Conservation (phyloP, 495 filamentous ascomycete genomes). For the Haplographium delicatum region DNA sequence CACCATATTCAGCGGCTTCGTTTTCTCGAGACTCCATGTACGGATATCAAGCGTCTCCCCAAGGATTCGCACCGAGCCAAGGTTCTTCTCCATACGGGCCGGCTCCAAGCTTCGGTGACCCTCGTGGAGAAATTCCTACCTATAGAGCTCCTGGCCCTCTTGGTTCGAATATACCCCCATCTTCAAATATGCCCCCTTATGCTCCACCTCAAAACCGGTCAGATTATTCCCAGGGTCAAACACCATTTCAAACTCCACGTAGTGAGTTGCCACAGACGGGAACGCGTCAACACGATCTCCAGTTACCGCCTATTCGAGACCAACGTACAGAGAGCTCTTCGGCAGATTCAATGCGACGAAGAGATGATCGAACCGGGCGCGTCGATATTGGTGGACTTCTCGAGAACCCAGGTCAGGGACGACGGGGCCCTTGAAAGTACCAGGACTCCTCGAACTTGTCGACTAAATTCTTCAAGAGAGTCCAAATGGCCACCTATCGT, state of each 20-base stretch:
- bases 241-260: slow-evolving; percentile 40
- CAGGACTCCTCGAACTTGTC: no score
- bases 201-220: slow-evolving; percentile 14
- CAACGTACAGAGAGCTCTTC: slow-evolving; percentile 33
- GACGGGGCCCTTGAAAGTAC: background rate
- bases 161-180: slow-evolving; percentile 2
- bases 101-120: slow-evolving; percentile 11
- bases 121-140: slow-evolving; percentile 10
- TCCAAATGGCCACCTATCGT: no score
- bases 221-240: slow-evolving; percentile 34
- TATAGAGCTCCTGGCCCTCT: slow-evolving; percentile 16
- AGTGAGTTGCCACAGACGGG: slow-evolving; percentile 34
- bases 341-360: slow-evolving; percentile 31
- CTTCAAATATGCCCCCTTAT: slow-evolving; percentile 13
- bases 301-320: slow-evolving; percentile 47
- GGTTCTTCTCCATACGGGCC: slow-evolving; percentile 26
- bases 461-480: no score
- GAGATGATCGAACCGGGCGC: slow-evolving; percentile 40
- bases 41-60: slow-evolving; percentile 37
- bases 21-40: slow-evolving; percentile 28
- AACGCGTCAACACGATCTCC: slow-evolving; percentile 36
- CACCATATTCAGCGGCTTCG: slow-evolving; percentile 41
- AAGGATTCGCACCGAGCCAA: slow-evolving; percentile 36
- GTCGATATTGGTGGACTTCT: slow-evolving; percentile 52
- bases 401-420: slow-evolving; percentile 30